phyloP scores from a whole-genome alignment of 2,329 filamentous ascomycete genomes.

The Pestalotiopsis sp. region DNA sequence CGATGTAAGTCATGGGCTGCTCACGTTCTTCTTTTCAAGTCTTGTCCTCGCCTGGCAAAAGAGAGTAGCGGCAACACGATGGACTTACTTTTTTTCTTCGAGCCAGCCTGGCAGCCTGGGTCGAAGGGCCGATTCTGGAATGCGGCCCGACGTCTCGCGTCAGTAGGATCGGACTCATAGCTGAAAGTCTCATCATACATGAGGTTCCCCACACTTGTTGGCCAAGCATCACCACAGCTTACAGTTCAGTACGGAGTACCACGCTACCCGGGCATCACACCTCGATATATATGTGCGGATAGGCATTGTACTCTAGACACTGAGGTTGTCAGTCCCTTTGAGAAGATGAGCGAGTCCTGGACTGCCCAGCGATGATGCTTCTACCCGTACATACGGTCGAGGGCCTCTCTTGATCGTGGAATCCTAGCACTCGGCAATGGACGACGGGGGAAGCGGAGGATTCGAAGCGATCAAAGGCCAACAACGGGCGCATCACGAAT shows the following conservation, averaged over 20 bases:
- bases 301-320: too few species aligned
- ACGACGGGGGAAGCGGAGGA: background rate
- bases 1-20: background rate
- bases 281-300: too few species aligned
- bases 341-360: too few species aligned
- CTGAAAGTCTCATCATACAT: conserved; percentile 2
- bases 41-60: background rate
- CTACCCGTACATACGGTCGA: too few species aligned
- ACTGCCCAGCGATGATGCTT: background rate
- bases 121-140: conserved; percentile 9
- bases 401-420: background rate
- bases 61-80: background rate
- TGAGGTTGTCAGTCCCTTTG: too few species aligned
- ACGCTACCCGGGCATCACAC: background rate
- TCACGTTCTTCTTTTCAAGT: background rate
- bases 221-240: background rate
- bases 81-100: background rate
- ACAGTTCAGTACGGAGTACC: too few species aligned
- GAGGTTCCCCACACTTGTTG: background rate
- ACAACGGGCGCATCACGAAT: background rate
- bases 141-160: conserved; percentile 11
- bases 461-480: background rate
- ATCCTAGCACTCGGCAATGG: background rate
- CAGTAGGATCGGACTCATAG: background rate
- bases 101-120: background rate